phyloP scores from a whole-genome alignment of 2,329 filamentous ascomycete species.

The Sporothrix curviconia region DNA sequence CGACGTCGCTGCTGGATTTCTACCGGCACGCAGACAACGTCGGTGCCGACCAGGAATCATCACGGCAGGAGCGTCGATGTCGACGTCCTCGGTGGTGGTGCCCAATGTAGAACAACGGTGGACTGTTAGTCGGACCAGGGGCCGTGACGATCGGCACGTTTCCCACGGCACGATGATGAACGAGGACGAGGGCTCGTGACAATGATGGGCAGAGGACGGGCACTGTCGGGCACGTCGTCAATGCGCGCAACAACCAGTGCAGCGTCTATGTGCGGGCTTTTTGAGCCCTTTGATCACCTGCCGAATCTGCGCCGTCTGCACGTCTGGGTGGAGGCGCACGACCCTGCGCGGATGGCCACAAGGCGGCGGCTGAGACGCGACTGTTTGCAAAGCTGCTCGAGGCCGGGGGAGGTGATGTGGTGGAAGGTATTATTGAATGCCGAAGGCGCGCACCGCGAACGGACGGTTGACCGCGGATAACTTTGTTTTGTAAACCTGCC shows the following conservation, averaged over 20 bases:
- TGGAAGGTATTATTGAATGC: too few relatives aligned
- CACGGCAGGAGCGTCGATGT: background rate
- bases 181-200: too few relatives aligned
- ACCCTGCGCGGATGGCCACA: constrained; percentile 27
- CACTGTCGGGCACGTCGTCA: background rate
- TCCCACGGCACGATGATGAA: background rate
- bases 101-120: too few relatives aligned
- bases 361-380: constrained; percentile 24
- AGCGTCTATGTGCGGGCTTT: constrained; percentile 22
- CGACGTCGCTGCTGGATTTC: constrained; percentile 24
- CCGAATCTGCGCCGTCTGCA: constrained; percentile 22
- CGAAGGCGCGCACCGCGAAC: too few relatives aligned
- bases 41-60: constrained; percentile 4
- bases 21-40: constrained; percentile 18
- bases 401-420: background rate
- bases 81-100: background rate
- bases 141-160: background rate
- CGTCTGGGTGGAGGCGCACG: constrained; percentile 26
- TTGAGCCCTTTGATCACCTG: constrained; percentile 11
- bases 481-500: too few relatives aligned
- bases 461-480: background rate
- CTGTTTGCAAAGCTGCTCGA: constrained; percentile 22
- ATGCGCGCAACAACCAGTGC: constrained; percentile 19
- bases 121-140: background rate
- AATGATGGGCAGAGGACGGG: too few relatives aligned